These are phyloP conservation scores for Fusarium sp. DNA, from an alignment of 2,329 filamentous ascomycete species.

Conservation along the genomic window DNA sequence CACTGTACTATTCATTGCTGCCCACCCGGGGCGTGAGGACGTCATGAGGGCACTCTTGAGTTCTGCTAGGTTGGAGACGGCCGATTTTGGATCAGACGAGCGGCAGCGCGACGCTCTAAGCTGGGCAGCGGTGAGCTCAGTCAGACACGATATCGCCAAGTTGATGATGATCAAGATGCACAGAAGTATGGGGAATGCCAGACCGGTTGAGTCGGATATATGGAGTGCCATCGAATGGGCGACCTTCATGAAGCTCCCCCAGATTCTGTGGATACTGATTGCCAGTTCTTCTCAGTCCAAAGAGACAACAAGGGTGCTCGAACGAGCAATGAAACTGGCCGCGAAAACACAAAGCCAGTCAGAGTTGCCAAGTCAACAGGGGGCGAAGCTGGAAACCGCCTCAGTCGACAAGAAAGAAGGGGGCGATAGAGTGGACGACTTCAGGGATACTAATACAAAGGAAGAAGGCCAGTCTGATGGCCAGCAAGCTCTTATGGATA, in stretches of 20 bases:
- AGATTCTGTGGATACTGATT: neutral
- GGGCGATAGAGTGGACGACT: neutral
- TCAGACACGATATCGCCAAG: neutral
- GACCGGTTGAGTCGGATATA: neutral
- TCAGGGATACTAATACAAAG: neutral
- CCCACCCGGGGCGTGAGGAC: neutral
- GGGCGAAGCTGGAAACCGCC: neutral
- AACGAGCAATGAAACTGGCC: neutral
- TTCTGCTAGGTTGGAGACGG: neutral
- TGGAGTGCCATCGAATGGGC: neutral
- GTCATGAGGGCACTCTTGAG: neutral
- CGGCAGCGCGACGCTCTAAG: neutral
- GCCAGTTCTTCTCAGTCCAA: neutral
- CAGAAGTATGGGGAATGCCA: neutral
- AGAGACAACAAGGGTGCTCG: neutral
- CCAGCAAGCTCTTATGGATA: neutral
- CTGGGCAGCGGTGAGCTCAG: neutral
- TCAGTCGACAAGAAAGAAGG: neutral
- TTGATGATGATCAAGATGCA: neutral
- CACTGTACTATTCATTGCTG: neutral
- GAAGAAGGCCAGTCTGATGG: neutral
- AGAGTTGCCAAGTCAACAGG: neutral
- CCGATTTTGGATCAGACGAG: neutral
- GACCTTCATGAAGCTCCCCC: neutral
- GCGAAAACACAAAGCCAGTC: neutral